Evolutionary conservation across 1,139 yeast genomes (phyloP).

Genomic region (Pichia sp.): DNA sequence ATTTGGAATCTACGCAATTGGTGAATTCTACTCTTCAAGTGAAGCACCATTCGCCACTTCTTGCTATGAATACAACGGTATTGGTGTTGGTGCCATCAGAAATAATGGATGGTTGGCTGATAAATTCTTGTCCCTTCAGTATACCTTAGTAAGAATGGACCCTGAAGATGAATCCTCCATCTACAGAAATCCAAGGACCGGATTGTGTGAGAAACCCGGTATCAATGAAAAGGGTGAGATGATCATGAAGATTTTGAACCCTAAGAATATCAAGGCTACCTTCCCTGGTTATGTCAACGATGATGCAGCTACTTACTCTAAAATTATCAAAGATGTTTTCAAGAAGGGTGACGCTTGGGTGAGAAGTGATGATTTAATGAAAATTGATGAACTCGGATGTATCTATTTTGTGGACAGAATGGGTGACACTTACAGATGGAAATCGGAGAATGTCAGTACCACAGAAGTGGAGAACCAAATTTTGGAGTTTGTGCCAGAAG

Average conservation of each 20-base stretch:
- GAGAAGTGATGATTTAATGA: constrained; percentile 80
- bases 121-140: constrained; percentile 45
- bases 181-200: constrained; percentile 57
- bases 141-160: constrained; percentile 65
- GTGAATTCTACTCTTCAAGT: constrained; percentile 92
- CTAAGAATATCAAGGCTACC: constrained; percentile 56
- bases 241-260: constrained; percentile 63
- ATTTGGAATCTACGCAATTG: constrained; percentile 68
- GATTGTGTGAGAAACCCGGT: constrained; percentile 46
- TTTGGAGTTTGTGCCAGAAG: constrained; percentile 34
- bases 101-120: constrained; percentile 67
- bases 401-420: constrained; percentile 85
- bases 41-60: constrained; percentile 93
- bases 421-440: constrained; percentile 98
- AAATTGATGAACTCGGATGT: constrained; percentile 59
- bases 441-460: constrained; percentile 91
- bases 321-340: constrained; percentile 67
- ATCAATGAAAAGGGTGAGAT: constrained; percentile 80
- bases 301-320: constrained; percentile 68
- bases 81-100: constrained; percentile 85
- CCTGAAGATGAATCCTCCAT: constrained; percentile 72
- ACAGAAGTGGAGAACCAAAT: constrained; percentile 82
- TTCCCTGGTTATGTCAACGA: constrained; percentile 91
- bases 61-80: constrained; percentile 68
- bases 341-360: constrained; percentile 88